A percentile compares a stretch with the other conserved stretches of the same genome.
Conservation (phyloP, 768 basidiomycete species). For the Suillus tomentosus region DNA sequence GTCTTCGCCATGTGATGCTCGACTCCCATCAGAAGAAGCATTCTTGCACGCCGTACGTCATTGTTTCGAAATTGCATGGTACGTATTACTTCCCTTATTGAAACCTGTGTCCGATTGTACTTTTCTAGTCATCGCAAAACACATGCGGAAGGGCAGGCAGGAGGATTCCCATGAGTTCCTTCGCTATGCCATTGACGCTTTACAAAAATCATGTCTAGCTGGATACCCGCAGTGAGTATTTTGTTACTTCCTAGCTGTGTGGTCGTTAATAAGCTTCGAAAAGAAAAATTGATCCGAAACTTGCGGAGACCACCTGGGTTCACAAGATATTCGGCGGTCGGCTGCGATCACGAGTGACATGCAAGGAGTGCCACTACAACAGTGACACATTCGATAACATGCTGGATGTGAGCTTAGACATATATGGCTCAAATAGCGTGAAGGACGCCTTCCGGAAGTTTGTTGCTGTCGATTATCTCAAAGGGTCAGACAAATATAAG, state of each 20-base stretch:
- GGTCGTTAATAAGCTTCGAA: constrained; percentile 18
- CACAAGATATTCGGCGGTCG: constrained; percentile 93
- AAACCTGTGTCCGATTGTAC: constrained; percentile 14
- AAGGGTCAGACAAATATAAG: constrained; percentile 94
- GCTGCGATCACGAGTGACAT: constrained; percentile 88
- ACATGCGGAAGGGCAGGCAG: constrained; percentile 88
- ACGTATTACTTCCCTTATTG: constrained; percentile 27
- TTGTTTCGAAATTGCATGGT: constrained; percentile 76
- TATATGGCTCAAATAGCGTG: constrained; percentile 61
- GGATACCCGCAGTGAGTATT: constrained; percentile 67
- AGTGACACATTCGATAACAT: constrained; percentile 97
- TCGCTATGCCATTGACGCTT: constrained; percentile 87
- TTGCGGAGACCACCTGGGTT: constrained; percentile 90
- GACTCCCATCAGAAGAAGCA: constrained; percentile 50
- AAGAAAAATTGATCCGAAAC: constrained; percentile 69
- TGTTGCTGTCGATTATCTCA: constrained; percentile 77
- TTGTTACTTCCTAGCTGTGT: constrained; percentile 2
- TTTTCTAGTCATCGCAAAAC: constrained; percentile 82
- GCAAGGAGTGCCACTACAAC: constrained; percentile 76
- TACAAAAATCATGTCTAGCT: constrained; percentile 83
- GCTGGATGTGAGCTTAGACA: constrained; percentile 92
- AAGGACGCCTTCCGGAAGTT: constrained; percentile 80
- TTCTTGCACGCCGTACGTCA: constrained; percentile 62
- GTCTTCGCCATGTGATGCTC: constrained; percentile 56
- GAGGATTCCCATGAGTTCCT: constrained; percentile 99